A percentile compares a stretch with the other conserved stretches of the same genome.
These are phyloP conservation scores for Gossypium davidsonii DNA, from an alignment of 441 rosid genomes.

Conservation along the genomic window DNA sequence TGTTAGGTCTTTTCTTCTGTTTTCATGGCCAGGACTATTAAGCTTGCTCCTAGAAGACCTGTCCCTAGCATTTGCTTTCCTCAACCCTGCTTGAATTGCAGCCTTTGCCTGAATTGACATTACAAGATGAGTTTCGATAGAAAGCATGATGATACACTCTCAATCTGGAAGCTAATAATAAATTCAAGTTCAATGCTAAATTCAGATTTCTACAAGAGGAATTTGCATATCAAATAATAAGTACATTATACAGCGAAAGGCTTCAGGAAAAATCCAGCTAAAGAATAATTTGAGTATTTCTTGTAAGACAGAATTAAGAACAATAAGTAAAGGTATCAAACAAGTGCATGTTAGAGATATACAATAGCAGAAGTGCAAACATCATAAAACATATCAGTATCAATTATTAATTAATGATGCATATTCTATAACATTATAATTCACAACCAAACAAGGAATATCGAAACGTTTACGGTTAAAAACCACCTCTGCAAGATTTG, in stretches of 20 bases:
- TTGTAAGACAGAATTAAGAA: background rate
- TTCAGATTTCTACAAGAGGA: background rate
- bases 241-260: background rate
- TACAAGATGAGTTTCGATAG: constrained; percentile 14
- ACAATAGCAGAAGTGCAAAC: background rate
- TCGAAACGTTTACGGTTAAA: background rate
- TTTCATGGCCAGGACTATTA: constrained; percentile 45
- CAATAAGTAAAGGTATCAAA: background rate
- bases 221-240: background rate
- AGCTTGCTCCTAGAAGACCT: constrained; percentile 51
- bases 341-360: background rate
- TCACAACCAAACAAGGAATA: constrained; percentile 4
- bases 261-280: background rate
- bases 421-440: background rate
- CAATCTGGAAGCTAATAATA: background rate
- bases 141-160: constrained; percentile 9
- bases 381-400: background rate
- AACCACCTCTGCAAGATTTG: constrained; percentile 85
- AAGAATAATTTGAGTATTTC: background rate
- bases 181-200: background rate
- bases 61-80: constrained; percentile 72
- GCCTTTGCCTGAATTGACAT: constrained; percentile 64
- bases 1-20: constrained; percentile 46
- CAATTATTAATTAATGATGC: background rate
- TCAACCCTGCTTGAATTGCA: constrained; percentile 65